These are phyloP conservation scores for Herpetomonas muscarum DNA, from an alignment of 208 protist species.

Conservation along the genomic window DNA sequence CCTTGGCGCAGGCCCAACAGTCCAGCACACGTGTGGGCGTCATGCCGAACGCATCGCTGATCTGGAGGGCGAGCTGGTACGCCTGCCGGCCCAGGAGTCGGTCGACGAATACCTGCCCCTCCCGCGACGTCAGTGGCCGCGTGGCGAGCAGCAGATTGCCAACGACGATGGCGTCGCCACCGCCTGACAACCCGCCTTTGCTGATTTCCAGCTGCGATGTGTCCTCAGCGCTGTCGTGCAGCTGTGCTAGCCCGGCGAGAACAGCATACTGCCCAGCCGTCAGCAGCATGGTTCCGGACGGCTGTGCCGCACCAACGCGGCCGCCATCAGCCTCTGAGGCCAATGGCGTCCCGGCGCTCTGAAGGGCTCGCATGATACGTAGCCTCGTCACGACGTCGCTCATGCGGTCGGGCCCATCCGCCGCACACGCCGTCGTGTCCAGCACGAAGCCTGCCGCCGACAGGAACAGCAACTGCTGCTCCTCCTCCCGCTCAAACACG, in stretches of 20 bases:
- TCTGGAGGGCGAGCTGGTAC: constrained; percentile 5
- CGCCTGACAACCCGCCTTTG: too few species aligned
- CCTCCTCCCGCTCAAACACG: constrained; percentile 26
- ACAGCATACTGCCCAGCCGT: constrained; percentile 19
- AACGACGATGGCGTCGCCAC: neutral
- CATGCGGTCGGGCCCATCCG: constrained; percentile 18
- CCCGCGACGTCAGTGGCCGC: neutral
- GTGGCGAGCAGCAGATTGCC: neutral
- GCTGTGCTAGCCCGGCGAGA: constrained; percentile 8
- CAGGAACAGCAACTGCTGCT: constrained; percentile 40
- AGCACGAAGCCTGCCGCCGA: constrained; percentile 28
- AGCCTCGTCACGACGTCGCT: constrained; percentile 36
- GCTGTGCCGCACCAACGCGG: neutral
- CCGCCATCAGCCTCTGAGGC: neutral
- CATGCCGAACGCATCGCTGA: neutral
- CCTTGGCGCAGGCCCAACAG: constrained; percentile 8
- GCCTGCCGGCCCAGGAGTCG: neutral
- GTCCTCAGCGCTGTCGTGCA: neutral
- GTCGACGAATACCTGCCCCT: neutral
- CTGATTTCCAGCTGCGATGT: constrained; percentile 3
- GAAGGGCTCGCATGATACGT: constrained; percentile 31
- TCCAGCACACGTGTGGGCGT: neutral
- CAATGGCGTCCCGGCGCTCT: neutral
- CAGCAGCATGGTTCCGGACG: constrained; percentile 9
- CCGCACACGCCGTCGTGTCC: constrained; percentile 19